Conservation (phyloP, 163 green algal species). For the Volvox carteri region DNA sequence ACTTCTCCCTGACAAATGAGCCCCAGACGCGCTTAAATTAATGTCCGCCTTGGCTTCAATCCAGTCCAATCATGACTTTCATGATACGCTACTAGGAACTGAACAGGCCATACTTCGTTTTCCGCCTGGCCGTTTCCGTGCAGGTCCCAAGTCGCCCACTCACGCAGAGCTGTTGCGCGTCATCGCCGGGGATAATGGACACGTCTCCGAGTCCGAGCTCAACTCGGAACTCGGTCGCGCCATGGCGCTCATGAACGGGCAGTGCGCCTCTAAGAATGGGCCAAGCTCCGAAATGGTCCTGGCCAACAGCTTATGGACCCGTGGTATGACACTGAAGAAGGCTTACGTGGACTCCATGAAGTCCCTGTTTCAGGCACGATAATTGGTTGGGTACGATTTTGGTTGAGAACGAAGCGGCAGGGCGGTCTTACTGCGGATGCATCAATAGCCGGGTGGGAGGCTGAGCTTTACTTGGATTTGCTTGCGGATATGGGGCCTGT, state of each 20-base stretch:
- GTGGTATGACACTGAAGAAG: neutral
- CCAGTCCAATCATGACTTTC: too few relatives aligned
- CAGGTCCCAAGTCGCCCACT: conserved; percentile 34
- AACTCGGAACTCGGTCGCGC: conserved; percentile 39
- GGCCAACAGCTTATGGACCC: conserved; percentile 46
- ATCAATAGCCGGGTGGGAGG: too few relatives aligned
- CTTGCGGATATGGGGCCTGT: too few relatives aligned
- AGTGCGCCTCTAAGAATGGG: neutral
- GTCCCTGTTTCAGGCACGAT: conserved; percentile 21
- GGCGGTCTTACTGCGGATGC: too few relatives aligned
- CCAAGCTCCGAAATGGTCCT: neutral
- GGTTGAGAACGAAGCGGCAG: too few relatives aligned
- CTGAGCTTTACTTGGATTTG: too few relatives aligned
- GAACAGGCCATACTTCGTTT: too few relatives aligned
- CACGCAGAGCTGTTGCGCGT: conserved; percentile 23
- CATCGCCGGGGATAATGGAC: neutral
- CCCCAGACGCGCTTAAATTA: neutral
- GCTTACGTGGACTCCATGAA: conserved; percentile 25
- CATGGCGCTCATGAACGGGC: conserved; percentile 23
- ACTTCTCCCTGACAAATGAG: too few relatives aligned
- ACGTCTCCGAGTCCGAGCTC: conserved; percentile 32
- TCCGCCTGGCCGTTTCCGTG: too few relatives aligned
- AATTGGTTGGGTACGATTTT: too few relatives aligned
- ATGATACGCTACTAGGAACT: too few relatives aligned
- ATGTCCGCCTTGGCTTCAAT: too few relatives aligned